Percentiles rank a stretch among this genome's conserved stretches.
Conservation (phyloP, 192 early-diverging fungal genomes). For the Kappamyces sp. region DNA sequence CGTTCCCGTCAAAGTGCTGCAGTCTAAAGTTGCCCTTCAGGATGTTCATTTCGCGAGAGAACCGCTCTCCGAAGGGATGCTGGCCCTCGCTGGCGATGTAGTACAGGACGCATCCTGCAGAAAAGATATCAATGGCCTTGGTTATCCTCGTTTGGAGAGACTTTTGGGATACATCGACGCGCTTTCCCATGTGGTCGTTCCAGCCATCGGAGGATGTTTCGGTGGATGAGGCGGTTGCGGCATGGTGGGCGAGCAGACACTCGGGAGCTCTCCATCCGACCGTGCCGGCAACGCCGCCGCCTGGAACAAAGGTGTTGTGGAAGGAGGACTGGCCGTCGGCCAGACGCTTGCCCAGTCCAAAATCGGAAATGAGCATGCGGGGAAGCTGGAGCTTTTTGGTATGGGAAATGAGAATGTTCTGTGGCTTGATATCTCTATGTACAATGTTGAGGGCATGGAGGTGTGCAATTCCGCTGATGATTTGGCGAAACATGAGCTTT, state of each 20-base stretch:
- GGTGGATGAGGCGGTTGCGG: constrained; percentile 14
- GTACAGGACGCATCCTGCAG: constrained; percentile 91
- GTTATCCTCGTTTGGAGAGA: constrained; percentile 54
- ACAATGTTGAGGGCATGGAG: constrained; percentile 93
- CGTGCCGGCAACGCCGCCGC: constrained; percentile 74
- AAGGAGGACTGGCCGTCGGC: constrained; percentile 92
- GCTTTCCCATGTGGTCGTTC: not conserved
- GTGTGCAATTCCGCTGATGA: constrained; percentile 78
- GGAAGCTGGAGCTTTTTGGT: constrained; percentile 35
- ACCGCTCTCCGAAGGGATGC: constrained; percentile 94
- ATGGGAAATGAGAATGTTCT: constrained; percentile 82
- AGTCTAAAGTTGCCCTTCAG: constrained; percentile 68
- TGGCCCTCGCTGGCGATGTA: constrained; percentile 83
- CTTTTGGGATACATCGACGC: constrained; percentile 23
- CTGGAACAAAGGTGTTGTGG: constrained; percentile 69
- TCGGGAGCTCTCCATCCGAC: constrained; percentile 97
- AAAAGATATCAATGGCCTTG: constrained; percentile 90
- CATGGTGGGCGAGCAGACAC: constrained; percentile 45
- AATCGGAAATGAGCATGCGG: constrained; percentile 89
- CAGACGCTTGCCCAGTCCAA: constrained; percentile 91
- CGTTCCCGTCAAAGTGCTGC: constrained; percentile 61
- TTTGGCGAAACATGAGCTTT: constrained; percentile 70
- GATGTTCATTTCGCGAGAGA: constrained; percentile 86
- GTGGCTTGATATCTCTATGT: constrained; percentile 94
- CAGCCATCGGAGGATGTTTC: constrained; percentile 22